Percentiles rank a stretch among this genome's conserved stretches.
These are phyloP conservation scores for Adansonia gregorii DNA, from an alignment of 441 rosid genomes.

Conservation along the genomic window DNA sequence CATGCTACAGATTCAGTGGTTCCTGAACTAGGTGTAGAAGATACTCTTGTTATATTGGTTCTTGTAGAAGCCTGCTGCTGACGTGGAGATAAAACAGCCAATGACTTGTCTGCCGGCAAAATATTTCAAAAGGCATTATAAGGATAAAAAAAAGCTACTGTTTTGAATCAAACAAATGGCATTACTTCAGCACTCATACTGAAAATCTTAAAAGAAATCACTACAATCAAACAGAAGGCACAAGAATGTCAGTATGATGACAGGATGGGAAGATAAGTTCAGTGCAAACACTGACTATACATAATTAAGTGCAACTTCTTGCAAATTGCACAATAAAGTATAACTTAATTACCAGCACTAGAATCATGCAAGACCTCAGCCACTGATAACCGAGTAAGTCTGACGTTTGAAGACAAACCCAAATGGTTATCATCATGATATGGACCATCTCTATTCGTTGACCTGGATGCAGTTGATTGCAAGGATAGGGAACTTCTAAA, in stretches of 20 bases:
- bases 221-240: background rate
- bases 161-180: background rate
- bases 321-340: slow-evolving; percentile 20
- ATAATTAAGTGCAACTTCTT: slow-evolving; percentile 15
- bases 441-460: slow-evolving; percentile 61
- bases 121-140: slow-evolving; percentile 33
- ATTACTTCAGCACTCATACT: background rate
- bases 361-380: slow-evolving; percentile 73
- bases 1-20: slow-evolving; percentile 56
- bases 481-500: slow-evolving; percentile 83
- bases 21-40: slow-evolving; percentile 46
- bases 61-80: slow-evolving; percentile 52
- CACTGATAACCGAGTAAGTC: slow-evolving; percentile 61
- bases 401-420: slow-evolving; percentile 63
- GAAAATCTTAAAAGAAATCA: background rate
- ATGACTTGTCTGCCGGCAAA: slow-evolving; percentile 45
- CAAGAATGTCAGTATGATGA: background rate
- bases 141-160: slow-evolving; percentile 24
- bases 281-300: slow-evolving; percentile 8
- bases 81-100: slow-evolving; percentile 45
- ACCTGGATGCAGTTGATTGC: slow-evolving; percentile 67
- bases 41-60: slow-evolving; percentile 44
- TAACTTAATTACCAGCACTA: slow-evolving; percentile 45
- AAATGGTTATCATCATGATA: slow-evolving; percentile 52
- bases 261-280: background rate